Evolutionary conservation across 2,329 filamentous ascomycete species (phyloP).

Genomic region (Pezicula radicicola): DNA sequence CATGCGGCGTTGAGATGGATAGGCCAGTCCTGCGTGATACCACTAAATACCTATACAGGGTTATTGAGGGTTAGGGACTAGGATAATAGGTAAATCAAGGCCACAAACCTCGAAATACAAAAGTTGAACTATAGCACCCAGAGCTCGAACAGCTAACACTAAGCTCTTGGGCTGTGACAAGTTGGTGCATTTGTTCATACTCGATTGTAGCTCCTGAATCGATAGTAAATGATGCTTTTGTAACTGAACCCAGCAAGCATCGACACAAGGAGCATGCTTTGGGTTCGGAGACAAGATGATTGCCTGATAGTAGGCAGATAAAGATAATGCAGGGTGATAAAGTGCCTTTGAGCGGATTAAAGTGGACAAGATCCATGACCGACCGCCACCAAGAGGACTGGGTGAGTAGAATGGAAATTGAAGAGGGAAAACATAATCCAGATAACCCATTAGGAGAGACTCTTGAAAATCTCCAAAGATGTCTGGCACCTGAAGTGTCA

Average conservation of each 20-base stretch:
- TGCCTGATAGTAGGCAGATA: constrained; percentile 44
- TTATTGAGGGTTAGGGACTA: background rate
- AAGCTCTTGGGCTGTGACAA: no score
- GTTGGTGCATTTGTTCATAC: no score
- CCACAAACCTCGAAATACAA: background rate
- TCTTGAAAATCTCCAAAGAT: background rate
- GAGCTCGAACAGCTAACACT: no score
- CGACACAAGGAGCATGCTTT: background rate
- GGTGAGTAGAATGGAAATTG: constrained; percentile 60
- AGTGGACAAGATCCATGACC: constrained; percentile 56
- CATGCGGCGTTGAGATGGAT: background rate
- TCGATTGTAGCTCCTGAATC: no score
- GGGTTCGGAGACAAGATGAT: constrained; percentile 33
- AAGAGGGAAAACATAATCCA: constrained; percentile 59
- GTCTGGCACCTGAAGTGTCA: background rate
- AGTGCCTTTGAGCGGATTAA: constrained; percentile 52
- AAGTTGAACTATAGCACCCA: no score
- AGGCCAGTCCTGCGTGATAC: background rate
- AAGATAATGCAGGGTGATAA: constrained; percentile 50
- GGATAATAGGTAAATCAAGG: background rate
- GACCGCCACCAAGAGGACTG: constrained; percentile 47
- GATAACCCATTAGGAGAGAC: constrained; percentile 49
- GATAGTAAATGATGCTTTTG: no score
- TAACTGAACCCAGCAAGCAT: background rate
- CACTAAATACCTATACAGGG: background rate